Percentiles rank a stretch among this genome's conserved stretches.
Evolutionary conservation across 2,329 filamentous ascomycete species (phyloP).

Genomic region (Curvularia lunata): DNA sequence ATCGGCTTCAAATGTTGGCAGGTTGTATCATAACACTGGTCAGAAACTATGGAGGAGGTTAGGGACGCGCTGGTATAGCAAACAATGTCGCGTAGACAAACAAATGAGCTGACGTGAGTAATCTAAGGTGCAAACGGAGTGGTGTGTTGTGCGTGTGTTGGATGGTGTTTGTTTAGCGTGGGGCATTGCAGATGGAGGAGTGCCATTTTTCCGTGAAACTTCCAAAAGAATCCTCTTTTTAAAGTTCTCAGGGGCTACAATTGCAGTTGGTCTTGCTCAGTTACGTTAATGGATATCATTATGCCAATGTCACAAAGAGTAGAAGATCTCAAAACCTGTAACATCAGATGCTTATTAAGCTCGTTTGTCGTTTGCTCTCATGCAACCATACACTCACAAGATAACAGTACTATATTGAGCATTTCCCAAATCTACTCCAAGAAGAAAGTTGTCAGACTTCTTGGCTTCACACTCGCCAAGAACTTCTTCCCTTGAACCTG

Average conservation of each 20-base stretch:
- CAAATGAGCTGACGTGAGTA: background rate
- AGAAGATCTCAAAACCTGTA: background rate
- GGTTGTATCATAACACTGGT: background rate
- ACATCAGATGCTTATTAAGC: background rate
- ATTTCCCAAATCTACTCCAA: constrained; percentile 1
- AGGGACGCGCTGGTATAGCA: too few relatives aligned
- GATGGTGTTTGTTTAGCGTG: background rate
- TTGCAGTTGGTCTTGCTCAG: background rate
- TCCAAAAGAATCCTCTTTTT: too few relatives aligned
- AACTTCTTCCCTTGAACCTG: constrained; percentile 1
- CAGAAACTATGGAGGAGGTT: too few relatives aligned
- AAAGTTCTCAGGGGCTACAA: background rate
- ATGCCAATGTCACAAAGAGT: background rate
- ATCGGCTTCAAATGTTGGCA: background rate
- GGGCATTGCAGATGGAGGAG: background rate
- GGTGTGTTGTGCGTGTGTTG: background rate
- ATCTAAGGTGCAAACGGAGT: background rate
- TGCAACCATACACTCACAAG: background rate
- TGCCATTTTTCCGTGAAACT: background rate
- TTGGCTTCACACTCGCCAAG: constrained; percentile 2
- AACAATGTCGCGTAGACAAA: background rate
- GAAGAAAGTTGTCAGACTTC: constrained; percentile 13
- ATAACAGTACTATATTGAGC: background rate
- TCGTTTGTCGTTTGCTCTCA: background rate
- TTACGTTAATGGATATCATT: background rate